Conservation (phyloP, 768 basidiomycete genomes). For the Kwoniella sp. region DNA sequence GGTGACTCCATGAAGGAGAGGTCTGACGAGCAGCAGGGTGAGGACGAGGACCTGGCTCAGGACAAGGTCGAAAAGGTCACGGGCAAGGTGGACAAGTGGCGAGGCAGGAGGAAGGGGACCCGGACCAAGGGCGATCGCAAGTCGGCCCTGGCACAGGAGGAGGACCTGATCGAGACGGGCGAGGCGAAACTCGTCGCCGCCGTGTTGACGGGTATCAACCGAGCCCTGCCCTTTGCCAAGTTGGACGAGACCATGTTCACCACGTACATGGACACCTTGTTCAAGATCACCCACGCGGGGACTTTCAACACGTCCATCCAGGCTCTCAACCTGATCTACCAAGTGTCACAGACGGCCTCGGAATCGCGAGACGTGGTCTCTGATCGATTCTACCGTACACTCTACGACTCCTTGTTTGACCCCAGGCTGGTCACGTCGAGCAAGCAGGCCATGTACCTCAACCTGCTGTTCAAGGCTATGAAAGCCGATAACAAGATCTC, state of each 20-base stretch:
- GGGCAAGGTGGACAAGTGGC: constrained; percentile 50
- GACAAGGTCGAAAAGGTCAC: constrained; percentile 52
- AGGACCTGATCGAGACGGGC: constrained; percentile 63
- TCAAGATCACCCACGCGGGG: constrained; percentile 88
- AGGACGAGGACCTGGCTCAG: constrained; percentile 40
- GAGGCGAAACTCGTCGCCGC: constrained; percentile 82
- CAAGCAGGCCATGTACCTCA: constrained; percentile 96
- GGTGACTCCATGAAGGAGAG: constrained; percentile 55
- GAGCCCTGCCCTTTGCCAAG: constrained; percentile 87
- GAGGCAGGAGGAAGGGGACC: constrained; percentile 49
- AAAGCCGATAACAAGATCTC: constrained; percentile 62
- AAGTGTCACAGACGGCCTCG: constrained; percentile 54
- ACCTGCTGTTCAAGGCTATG: constrained; percentile 82
- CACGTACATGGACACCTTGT: constrained; percentile 85
- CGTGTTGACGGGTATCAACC: constrained; percentile 87
- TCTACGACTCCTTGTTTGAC: constrained; percentile 88
- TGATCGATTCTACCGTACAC: constrained; percentile 61
- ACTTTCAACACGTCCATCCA: constrained; percentile 97
- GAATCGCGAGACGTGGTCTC: constrained; percentile 45
- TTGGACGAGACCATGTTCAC: constrained; percentile 72
- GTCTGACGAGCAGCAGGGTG: constrained; percentile 20
- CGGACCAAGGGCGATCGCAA: constrained; percentile 39
- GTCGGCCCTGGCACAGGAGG: constrained; percentile 46
- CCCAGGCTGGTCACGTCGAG: constrained; percentile 71
- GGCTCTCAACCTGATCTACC: constrained; percentile 81